These are phyloP conservation scores for Andrographis paniculata DNA, from an alignment of 305 asterid species.

Conservation along the genomic window DNA sequence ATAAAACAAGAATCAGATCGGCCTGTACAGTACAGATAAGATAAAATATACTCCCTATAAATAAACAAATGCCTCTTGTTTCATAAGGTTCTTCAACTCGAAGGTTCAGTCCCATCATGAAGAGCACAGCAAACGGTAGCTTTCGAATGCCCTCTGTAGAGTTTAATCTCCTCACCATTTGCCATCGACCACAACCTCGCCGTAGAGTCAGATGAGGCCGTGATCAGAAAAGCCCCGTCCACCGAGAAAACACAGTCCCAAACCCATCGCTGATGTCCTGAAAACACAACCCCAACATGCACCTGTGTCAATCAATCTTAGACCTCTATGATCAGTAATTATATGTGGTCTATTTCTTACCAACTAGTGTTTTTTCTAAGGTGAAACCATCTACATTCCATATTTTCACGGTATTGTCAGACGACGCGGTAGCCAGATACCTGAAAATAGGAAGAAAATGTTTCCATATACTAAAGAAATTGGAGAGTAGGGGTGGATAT, in stretches of 20 bases:
- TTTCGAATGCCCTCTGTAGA: slow-evolving; percentile 83
- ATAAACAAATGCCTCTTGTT: too few species aligned
- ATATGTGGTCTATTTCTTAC: slow-evolving; percentile 18
- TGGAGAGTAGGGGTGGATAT: too few species aligned
- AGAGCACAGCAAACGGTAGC: slow-evolving; percentile 96
- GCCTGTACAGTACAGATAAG: too few species aligned
- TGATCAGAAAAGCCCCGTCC: slow-evolving; percentile 86
- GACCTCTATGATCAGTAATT: too few species aligned
- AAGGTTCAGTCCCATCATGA: slow-evolving; percentile 83
- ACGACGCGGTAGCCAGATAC: slow-evolving; percentile 70
- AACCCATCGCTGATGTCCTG: slow-evolving; percentile 95
- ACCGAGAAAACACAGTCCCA: slow-evolving; percentile 98
- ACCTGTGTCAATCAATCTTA: slow-evolving; percentile 11
- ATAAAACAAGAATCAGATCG: too few species aligned
- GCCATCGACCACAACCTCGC: slow-evolving; percentile 87
- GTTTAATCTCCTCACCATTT: slow-evolving; percentile 74
- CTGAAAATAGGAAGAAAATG: slow-evolving; percentile 18
- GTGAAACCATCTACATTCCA: slow-evolving; percentile 77
- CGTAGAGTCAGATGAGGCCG: slow-evolving; percentile 94
- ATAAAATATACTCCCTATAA: too few species aligned
- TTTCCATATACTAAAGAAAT: too few species aligned
- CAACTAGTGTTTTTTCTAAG: slow-evolving; percentile 50
- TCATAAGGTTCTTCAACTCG: slow-evolving; percentile 29
- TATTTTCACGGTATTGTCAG: slow-evolving; percentile 66
- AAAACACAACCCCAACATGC: slow-evolving; percentile 17